Evolutionary conservation across 2,329 filamentous ascomycete genomes (phyloP).

Genomic region (Amphichorda felina): DNA sequence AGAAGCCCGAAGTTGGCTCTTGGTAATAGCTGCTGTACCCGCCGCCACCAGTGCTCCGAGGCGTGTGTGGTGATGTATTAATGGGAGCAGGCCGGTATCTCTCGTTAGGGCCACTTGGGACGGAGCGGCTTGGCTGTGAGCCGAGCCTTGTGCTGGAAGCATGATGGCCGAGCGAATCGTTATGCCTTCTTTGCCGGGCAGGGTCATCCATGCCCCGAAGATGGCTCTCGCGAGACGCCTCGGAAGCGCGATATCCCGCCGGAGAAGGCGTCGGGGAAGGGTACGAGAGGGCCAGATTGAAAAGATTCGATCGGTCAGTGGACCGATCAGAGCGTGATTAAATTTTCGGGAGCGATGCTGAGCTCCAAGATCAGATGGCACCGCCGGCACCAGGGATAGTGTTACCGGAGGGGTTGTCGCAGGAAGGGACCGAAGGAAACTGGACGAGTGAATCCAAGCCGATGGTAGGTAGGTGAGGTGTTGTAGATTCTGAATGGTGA

Average conservation of each 20-base stretch:
- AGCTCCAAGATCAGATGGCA: no score
- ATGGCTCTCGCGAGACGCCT: constrained; percentile 37
- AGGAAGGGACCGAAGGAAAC: no score
- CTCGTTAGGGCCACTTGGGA: constrained; percentile 20
- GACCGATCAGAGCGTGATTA: constrained; percentile 8
- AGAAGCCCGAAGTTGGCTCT: constrained; percentile 37
- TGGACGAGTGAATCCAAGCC: no score
- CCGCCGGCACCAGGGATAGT: no score
- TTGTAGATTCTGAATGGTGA: no score
- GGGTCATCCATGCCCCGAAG: constrained; percentile 67
- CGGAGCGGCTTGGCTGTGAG: constrained; percentile 28
- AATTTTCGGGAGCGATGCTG: no score
- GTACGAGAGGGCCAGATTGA: constrained; percentile 54
- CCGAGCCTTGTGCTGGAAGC: constrained; percentile 42
- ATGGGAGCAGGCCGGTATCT: constrained; percentile 37
- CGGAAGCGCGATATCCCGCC: constrained; percentile 52
- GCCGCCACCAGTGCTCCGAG: constrained; percentile 40
- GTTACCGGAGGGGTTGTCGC: no score
- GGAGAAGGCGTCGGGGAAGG: constrained; percentile 51
- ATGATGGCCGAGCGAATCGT: constrained; percentile 57
- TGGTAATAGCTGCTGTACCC: constrained; percentile 49
- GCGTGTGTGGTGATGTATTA: constrained; percentile 33
- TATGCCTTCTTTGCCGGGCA: constrained; percentile 61
- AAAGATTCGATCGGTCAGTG: constrained; percentile 16
- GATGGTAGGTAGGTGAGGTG: no score